Evolutionary conservation across 495 filamentous ascomycete genomes (phyloP), one percentile per base, ranked within the genome.

Genomic region (Penicillium herquei): DNA sequence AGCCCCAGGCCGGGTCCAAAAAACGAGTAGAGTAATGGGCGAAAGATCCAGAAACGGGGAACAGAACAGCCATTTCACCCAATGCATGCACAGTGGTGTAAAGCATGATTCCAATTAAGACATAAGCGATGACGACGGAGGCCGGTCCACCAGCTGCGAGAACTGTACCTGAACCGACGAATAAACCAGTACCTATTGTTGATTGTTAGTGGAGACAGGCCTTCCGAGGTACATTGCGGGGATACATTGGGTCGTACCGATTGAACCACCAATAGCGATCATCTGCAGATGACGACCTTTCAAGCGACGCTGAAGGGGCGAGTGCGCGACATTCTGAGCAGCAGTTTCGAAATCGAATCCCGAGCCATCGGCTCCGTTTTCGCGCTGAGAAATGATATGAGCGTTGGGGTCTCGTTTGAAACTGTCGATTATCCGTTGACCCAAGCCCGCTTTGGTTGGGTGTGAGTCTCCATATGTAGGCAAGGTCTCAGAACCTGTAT

Each of bases 261-360:
- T 97, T 1, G 89, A 93, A 35, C 94, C 94, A 57, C 92, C 92
- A 60, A 96, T 95, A 7, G 92, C 92, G 77, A 96, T 96, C 92
- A 96, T 96, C 78, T 96, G 92, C 58, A 96, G 68, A 77, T 97
- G 92, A 39, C 92, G 80, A 13, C 87, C 85, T 71, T 95, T 94
- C 49, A 97, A 69, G 61, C 81, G 81, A 54, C 94, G 77, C 47
- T 87, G 81, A 31, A 98, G 78, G 13, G 86, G 86, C 16, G 91
- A 88, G 47, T 83, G 78, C 0, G 93, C 92, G 0, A 92, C 92
- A 39, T 83, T 85, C 21, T 81, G 64, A 6, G 86, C 89, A 6
- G 92, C 94, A 49, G 75, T 73, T 54, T 92, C 87, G 39, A 89
- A 56, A 73, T 97, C 90, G 67, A 85, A 94, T 44, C 81, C 78